These are phyloP conservation scores for Trametes meyenii DNA, from an alignment of 768 basidiomycete species.

Conservation along the genomic window DNA sequence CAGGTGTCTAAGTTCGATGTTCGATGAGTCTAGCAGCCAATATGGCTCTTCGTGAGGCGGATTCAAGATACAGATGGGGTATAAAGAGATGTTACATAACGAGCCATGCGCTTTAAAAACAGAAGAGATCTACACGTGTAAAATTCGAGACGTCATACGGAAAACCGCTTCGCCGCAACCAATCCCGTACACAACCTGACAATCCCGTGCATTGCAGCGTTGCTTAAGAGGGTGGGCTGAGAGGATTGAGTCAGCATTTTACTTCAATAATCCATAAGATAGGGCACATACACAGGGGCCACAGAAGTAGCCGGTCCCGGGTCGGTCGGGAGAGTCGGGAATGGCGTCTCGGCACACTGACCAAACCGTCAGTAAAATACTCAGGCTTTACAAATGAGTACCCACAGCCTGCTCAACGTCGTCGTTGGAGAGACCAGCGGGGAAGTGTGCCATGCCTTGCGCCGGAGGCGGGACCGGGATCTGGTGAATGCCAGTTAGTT, in stretches of 20 bases:
- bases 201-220: background rate
- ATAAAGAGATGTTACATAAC: background rate
- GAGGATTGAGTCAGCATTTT: background rate
- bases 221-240: background rate
- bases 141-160: too few relatives aligned
- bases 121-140: too few relatives aligned
- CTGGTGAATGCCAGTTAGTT: background rate
- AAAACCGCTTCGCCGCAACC: too few relatives aligned
- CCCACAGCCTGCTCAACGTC: constrained; percentile 29
- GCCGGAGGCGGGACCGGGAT: constrained; percentile 13
- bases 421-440: constrained; percentile 22
- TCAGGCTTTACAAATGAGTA: background rate
- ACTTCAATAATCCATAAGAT: background rate
- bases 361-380: background rate
- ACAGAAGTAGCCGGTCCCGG: constrained; percentile 37
- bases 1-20: constrained; percentile 4
- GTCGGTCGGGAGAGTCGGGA: constrained; percentile 25
- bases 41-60: background rate
- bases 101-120: background rate
- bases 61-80: background rate
- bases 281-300: constrained; percentile 33
- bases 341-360: constrained; percentile 19
- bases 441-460: constrained; percentile 21
- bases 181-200: too few relatives aligned
- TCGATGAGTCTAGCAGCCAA: background rate